These are phyloP conservation scores for Chaetomium globosum DNA, from an alignment of 2,329 filamentous ascomycete genomes.

Conservation along the genomic window DNA sequence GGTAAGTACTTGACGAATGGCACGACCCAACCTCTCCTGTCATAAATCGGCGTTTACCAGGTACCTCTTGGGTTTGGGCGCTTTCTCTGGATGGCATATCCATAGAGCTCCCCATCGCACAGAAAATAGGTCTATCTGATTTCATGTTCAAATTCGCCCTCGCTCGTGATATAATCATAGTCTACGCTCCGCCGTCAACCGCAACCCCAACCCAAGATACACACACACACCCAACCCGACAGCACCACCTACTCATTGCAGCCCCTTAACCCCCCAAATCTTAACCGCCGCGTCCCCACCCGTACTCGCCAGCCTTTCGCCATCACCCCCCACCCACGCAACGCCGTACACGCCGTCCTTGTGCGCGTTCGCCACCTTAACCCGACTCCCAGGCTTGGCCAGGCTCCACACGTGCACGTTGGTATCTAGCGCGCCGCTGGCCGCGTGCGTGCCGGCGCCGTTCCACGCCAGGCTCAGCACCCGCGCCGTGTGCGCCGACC, in stretches of 20 bases:
- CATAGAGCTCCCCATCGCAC: background rate
- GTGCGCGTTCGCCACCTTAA: constrained; percentile 85
- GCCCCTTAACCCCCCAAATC: constrained; percentile 71
- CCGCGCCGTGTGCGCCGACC: constrained; percentile 63
- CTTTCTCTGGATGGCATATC: background rate
- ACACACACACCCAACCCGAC: background rate
- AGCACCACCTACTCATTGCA: constrained; percentile 46
- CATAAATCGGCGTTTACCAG: background rate
- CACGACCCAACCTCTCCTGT: background rate
- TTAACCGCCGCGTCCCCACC: constrained; percentile 91
- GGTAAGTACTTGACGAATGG: background rate
- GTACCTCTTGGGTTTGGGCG: background rate
- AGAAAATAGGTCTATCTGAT: background rate
- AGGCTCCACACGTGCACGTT: constrained; percentile 93
- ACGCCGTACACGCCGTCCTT: constrained; percentile 94
- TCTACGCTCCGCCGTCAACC: background rate
- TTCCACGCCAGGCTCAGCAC: constrained; percentile 73
- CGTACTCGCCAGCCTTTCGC: constrained; percentile 69
- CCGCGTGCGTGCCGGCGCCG: constrained; percentile 72
- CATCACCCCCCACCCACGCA: constrained; percentile 65
- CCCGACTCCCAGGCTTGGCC: constrained; percentile 76
- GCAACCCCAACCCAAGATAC: background rate
- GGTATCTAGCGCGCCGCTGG: constrained; percentile 84
- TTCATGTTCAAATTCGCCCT: background rate
- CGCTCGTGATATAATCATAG: constrained; percentile 16